Conservation (phyloP, 2,329 filamentous ascomycete genomes). For the Catunica adiposa region DNA sequence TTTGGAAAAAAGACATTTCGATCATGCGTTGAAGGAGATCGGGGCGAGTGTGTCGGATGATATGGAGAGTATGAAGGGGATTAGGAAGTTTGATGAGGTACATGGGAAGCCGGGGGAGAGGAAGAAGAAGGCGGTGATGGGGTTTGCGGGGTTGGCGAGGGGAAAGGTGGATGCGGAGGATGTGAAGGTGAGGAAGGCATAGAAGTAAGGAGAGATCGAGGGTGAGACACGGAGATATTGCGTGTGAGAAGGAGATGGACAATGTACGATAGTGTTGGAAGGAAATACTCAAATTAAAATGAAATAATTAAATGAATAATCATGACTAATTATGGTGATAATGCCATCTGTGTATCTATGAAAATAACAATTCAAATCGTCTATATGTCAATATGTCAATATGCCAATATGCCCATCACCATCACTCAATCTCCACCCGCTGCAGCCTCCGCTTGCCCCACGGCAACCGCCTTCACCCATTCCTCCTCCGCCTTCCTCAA, state of each 20-base stretch:
- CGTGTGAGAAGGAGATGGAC: neutral
- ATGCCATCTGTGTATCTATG: too few relatives aligned
- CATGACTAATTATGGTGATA: too few relatives aligned
- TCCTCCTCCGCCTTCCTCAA: constrained; percentile 52
- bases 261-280: too few relatives aligned
- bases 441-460: constrained; percentile 47
- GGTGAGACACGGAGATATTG: neutral
- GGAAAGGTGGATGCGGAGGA: constrained; percentile 27
- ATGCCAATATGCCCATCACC: too few relatives aligned
- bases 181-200: constrained; percentile 25
- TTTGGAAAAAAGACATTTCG: constrained; percentile 58
- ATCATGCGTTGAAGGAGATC: constrained; percentile 73
- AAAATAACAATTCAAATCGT: neutral
- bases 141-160: constrained; percentile 36
- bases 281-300: too few relatives aligned
- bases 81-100: constrained; percentile 89
- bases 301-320: too few relatives aligned
- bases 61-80: constrained; percentile 70
- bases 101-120: constrained; percentile 49
- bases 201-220: neutral
- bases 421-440: constrained; percentile 17
- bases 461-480: constrained; percentile 55
- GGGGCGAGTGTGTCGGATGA: constrained; percentile 86
- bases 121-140: constrained; percentile 38
- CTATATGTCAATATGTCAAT: too few relatives aligned